Evolutionary conservation across 495 filamentous ascomycete species (phyloP).

Genomic region (Penicillium taxi): DNA sequence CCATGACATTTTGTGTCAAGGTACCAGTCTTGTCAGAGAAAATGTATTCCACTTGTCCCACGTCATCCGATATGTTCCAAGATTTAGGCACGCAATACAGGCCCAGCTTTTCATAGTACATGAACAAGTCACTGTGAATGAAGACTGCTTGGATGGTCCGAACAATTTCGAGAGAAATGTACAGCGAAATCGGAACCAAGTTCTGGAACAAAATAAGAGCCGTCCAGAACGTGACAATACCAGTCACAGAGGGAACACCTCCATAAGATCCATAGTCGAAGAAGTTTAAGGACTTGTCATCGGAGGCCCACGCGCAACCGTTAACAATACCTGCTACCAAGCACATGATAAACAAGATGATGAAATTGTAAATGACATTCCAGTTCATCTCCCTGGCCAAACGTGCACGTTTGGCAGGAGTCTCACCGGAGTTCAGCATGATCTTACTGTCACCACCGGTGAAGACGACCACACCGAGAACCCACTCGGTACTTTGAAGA

Average conservation of each 20-base stretch:
- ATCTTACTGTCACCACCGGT: conserved; percentile 98
- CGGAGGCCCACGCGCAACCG: conserved; percentile 70
- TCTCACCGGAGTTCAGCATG: conserved; percentile 97
- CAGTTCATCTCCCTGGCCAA: conserved; percentile 91
- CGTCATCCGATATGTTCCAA: conserved; percentile 98
- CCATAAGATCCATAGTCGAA: conserved; percentile 89
- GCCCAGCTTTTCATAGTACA: conserved; percentile 94
- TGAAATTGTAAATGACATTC: conserved; percentile 96
- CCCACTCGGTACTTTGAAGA: conserved; percentile 93
- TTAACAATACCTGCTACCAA: conserved; percentile 76
- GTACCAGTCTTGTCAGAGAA: conserved; percentile 99
- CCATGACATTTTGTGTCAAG: conserved; percentile 98
- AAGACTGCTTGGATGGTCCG: conserved; percentile 90
- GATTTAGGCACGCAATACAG: conserved; percentile 94
- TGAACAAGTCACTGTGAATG: conserved; percentile 89
- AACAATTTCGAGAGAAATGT: conserved; percentile 95
- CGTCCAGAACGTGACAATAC: conserved; percentile 94
- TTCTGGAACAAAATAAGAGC: conserved; percentile 95
- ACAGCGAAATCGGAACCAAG: conserved; percentile 95
- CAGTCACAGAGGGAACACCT: conserved; percentile 65
- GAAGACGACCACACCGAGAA: conserved; percentile 90
- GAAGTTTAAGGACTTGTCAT: conserved; percentile 63
- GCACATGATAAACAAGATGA: conserved; percentile 85
- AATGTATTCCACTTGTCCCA: conserved; percentile 98
- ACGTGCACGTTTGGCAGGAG: conserved; percentile 87